Evolutionary conservation across 2,329 filamentous ascomycete genomes (phyloP).

Genomic region (Escovopsis weberi): DNA sequence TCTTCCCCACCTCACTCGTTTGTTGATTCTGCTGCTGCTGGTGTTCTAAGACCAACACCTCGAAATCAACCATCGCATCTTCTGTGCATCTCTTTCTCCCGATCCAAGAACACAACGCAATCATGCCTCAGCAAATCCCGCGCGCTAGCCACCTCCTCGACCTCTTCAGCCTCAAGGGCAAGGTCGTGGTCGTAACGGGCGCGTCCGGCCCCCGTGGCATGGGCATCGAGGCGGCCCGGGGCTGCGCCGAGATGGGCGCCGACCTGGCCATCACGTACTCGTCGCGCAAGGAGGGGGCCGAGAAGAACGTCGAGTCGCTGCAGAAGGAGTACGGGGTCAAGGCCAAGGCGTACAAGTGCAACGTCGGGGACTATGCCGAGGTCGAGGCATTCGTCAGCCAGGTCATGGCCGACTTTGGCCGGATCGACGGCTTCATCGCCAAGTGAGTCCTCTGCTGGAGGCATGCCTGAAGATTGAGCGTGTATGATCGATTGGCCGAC

Average conservation of each 20-base stretch:
- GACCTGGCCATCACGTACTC: conserved; percentile 60
- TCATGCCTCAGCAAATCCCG: conserved; percentile 43
- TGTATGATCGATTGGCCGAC: neutral
- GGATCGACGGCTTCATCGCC: conserved; percentile 60
- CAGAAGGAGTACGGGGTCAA: conserved; percentile 52
- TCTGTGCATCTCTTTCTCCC: too few relatives aligned
- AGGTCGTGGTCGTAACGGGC: conserved; percentile 57
- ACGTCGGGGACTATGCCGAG: conserved; percentile 37
- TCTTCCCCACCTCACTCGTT: too few relatives aligned
- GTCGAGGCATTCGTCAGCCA: conserved; percentile 43
- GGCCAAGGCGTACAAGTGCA: conserved; percentile 45
- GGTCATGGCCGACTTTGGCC: conserved; percentile 58
- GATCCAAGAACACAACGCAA: conserved; percentile 3
- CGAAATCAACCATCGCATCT: too few relatives aligned
- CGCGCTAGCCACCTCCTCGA: conserved; percentile 43
- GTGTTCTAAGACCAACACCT: too few relatives aligned
- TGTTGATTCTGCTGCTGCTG: too few relatives aligned
- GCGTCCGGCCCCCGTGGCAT: conserved; percentile 57
- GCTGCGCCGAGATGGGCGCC: conserved; percentile 55
- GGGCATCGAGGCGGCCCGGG: conserved; percentile 55
- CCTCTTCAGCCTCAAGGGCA: conserved; percentile 59
- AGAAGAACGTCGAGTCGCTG: conserved; percentile 52
- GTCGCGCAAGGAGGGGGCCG: conserved; percentile 52
- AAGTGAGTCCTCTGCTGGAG: conserved; percentile 47
- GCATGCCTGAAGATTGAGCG: neutral